Evolutionary conservation across 2,329 filamentous ascomycete genomes (phyloP).

Genomic region (Ceratocystis destructans): DNA sequence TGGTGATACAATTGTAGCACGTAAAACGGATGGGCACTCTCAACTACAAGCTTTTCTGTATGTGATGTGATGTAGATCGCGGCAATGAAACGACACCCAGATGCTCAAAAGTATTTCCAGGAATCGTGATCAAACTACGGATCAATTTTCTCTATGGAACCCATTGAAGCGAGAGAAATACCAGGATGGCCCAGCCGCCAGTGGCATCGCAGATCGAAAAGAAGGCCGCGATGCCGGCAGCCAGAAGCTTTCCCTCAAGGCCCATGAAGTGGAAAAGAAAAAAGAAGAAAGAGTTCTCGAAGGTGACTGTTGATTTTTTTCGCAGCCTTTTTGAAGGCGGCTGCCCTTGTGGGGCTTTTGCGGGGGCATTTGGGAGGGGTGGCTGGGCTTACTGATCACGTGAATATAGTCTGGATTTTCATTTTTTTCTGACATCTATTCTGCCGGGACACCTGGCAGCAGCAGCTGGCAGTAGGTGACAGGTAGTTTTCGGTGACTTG

Average conservation of each 20-base stretch:
- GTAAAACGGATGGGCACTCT: neutral
- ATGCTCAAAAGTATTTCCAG: slow-evolving; percentile 31
- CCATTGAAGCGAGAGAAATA: slow-evolving; percentile 19
- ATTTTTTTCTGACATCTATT: neutral
- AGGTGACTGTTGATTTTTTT: too few species aligned
- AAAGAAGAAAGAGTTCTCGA: slow-evolving; percentile 17
- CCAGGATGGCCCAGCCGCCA: slow-evolving; percentile 25
- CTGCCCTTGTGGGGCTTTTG: neutral
- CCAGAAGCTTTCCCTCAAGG: slow-evolving; percentile 1
- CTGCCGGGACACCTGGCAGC: neutral
- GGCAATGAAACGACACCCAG: slow-evolving; percentile 43
- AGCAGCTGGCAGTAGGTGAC: neutral
- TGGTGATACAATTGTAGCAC: neutral
- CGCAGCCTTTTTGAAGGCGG: neutral
- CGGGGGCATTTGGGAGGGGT: neutral
- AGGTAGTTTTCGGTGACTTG: neutral
- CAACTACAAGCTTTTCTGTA: neutral
- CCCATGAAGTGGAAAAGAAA: slow-evolving; percentile 26
- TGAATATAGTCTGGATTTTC: neutral
- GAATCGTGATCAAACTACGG: slow-evolving; percentile 40
- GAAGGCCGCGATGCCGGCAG: slow-evolving; percentile 16
- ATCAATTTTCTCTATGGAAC: slow-evolving; percentile 23
- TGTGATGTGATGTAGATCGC: slow-evolving; percentile 39
- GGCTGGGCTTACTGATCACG: neutral
- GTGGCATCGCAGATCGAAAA: slow-evolving; percentile 23